Percentiles rank a stretch among this genome's conserved stretches.
Evolutionary conservation across 805 yeast species (phyloP).

Genomic region (Zygoascus ofunaensis): DNA sequence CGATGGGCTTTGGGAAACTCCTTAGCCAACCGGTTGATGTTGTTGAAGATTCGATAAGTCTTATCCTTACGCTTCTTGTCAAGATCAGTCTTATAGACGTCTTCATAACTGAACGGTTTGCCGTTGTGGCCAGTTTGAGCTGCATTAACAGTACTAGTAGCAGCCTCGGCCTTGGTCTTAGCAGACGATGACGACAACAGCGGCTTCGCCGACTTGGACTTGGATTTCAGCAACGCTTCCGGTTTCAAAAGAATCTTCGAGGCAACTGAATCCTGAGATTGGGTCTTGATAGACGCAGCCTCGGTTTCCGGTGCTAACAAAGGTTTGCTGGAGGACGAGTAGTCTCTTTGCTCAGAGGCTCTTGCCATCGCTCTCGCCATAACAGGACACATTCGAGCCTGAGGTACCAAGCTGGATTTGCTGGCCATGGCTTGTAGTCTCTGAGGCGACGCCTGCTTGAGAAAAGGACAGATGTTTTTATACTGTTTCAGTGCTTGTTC

Average conservation of each 20-base stretch:
- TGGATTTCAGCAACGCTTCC: background rate
- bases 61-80: slow-evolving; percentile 72
- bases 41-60: slow-evolving; percentile 93
- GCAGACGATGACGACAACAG: background rate
- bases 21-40: slow-evolving; percentile 88
- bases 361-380: slow-evolving; percentile 67
- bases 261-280: slow-evolving; percentile 26
- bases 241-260: slow-evolving; percentile 12
- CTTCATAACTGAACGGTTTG: slow-evolving; percentile 54
- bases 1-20: slow-evolving; percentile 94
- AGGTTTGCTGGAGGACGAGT: slow-evolving; percentile 7
- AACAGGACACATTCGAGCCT: slow-evolving; percentile 79
- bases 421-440: slow-evolving; percentile 50
- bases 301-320: background rate
- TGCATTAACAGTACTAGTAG: too few species aligned
- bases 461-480: slow-evolving; percentile 74
- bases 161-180: slow-evolving; percentile 10
- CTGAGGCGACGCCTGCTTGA: slow-evolving; percentile 47
- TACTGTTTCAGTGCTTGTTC: slow-evolving; percentile 73
- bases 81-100: slow-evolving; percentile 58
- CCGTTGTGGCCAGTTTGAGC: too few species aligned
- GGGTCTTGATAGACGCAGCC: slow-evolving; percentile 11
- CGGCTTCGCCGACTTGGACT: slow-evolving; percentile 1
- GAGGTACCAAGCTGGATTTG: slow-evolving; percentile 35
- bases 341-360: slow-evolving; percentile 17